Percentiles rank a stretch among this genome's conserved stretches.
These are phyloP conservation scores for Linanthus parryae DNA, from an alignment of 148 eudicot species.

Conservation along the genomic window DNA sequence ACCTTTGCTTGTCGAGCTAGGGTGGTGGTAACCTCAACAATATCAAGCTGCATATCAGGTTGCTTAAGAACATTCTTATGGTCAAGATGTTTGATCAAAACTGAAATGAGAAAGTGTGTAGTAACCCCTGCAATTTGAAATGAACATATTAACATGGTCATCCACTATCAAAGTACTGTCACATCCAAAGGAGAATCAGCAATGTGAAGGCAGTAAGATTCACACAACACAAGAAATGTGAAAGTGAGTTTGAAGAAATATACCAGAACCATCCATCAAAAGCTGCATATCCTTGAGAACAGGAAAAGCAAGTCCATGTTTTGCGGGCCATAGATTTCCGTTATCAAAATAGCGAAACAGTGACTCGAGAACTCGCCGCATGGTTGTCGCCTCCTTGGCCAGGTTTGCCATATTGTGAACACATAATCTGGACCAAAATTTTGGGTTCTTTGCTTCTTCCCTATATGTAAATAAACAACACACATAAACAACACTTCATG, in stretches of 20 bases:
- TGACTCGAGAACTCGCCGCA: conserved; percentile 83
- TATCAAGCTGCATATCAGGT: conserved; percentile 84
- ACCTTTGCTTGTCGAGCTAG: conserved; percentile 63
- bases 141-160: conserved; percentile 9
- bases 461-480: conserved; percentile 24
- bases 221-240: neutral
- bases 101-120: conserved; percentile 69
- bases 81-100: conserved; percentile 90
- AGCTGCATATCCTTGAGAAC: conserved; percentile 85
- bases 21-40: conserved; percentile 61
- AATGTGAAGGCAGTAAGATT: no score
- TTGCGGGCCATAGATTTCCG: conserved; percentile 61
- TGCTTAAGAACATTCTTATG: conserved; percentile 83
- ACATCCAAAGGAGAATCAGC: neutral
- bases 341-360: conserved; percentile 82
- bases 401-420: conserved; percentile 80
- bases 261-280: conserved; percentile 81
- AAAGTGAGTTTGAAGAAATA: conserved; percentile 1
- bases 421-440: conserved; percentile 96
- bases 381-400: conserved; percentile 78
- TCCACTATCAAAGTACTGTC: neutral
- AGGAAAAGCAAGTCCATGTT: conserved; percentile 70
- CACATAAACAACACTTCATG: neutral
- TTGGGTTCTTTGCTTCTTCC: conserved; percentile 65
- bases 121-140: conserved; percentile 57